phyloP scores from a whole-genome alignment of 1,284 basidiomycete genomes.

The Ceratobasidium theobromae region DNA sequence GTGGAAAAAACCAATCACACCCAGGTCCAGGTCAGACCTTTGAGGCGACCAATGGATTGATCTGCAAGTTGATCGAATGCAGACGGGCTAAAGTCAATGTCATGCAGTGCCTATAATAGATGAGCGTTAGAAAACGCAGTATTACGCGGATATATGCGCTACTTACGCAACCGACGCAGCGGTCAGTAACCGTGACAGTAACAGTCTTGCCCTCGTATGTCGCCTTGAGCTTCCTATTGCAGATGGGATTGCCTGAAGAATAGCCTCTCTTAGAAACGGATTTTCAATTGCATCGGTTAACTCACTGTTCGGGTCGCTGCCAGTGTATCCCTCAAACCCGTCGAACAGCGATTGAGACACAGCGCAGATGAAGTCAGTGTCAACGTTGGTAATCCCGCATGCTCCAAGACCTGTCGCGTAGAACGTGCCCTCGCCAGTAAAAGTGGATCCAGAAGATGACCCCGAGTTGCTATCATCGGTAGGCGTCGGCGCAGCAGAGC shows the following conservation, averaged over 20 bases:
- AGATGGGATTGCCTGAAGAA: constrained; percentile 56
- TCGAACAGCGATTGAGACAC: constrained; percentile 63
- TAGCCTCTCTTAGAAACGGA: too few relatives aligned
- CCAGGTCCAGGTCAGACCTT: constrained; percentile 52
- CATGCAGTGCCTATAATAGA: constrained; percentile 49
- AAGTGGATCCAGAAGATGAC: constrained; percentile 5
- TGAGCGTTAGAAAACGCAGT: background rate
- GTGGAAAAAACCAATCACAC: background rate
- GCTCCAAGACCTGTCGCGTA: constrained; percentile 65
- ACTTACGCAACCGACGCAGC: constrained; percentile 57
- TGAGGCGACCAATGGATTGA: constrained; percentile 53
- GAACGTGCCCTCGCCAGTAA: constrained; percentile 49
- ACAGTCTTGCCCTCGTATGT: constrained; percentile 54
- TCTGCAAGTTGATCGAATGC: constrained; percentile 53
- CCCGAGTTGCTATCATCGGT: background rate
- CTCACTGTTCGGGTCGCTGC: constrained; percentile 55
- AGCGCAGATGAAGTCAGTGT: constrained; percentile 60
- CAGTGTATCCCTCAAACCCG: constrained; percentile 53
- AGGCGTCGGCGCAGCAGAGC: background rate
- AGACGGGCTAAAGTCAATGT: constrained; percentile 45
- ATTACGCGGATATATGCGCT: constrained; percentile 34
- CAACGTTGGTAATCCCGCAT: constrained; percentile 62
- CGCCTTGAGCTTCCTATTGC: constrained; percentile 50
- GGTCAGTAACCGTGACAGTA: constrained; percentile 57
- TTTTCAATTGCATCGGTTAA: too few relatives aligned